Percentiles rank a stretch among this genome's conserved stretches.
Conservation (phyloP, 257 asterid species). For the Asclepias syriaca region DNA sequence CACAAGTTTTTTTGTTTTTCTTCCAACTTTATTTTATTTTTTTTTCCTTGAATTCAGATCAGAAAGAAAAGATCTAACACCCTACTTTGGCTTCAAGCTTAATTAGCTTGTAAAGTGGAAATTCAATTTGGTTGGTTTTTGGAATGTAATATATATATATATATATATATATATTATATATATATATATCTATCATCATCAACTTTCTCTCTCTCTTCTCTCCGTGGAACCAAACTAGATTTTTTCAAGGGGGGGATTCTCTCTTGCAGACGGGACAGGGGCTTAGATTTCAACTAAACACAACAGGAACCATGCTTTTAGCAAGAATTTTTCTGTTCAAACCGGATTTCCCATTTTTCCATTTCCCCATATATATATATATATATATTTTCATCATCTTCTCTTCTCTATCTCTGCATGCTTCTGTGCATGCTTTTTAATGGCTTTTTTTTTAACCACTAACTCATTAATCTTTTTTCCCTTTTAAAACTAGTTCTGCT, state of each 20-base stretch:
- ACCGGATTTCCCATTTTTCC: neutral
- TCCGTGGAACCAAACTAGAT: no score
- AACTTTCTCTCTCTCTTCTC: constrained; percentile 2
- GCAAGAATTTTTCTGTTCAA: constrained; percentile 10
- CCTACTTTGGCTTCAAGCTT: constrained; percentile 31
- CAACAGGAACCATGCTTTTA: neutral
- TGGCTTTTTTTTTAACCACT: neutral
- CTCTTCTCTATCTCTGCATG: neutral
- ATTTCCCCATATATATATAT: neutral
- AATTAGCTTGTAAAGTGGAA: no score
- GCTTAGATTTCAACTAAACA: constrained; percentile 32
- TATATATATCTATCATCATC: neutral
- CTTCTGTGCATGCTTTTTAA: neutral
- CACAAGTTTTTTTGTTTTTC: constrained; percentile 23
- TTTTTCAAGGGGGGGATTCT: constrained; percentile 22
- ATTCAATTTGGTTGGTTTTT: constrained; percentile 3
- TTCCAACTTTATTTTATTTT: constrained; percentile 9
- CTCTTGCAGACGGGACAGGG: constrained; percentile 23
- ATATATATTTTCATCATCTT: no score
- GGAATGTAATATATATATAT: neutral
- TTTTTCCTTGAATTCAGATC: constrained; percentile 6
- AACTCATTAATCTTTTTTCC: no score
- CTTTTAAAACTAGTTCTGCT: neutral
- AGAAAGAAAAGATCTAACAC: constrained; percentile 11
- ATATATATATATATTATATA: no score